Base-by-base conservation (phyloP, 1,284 basidiomycete species). In the Phellinidium pouzarii region DNA sequence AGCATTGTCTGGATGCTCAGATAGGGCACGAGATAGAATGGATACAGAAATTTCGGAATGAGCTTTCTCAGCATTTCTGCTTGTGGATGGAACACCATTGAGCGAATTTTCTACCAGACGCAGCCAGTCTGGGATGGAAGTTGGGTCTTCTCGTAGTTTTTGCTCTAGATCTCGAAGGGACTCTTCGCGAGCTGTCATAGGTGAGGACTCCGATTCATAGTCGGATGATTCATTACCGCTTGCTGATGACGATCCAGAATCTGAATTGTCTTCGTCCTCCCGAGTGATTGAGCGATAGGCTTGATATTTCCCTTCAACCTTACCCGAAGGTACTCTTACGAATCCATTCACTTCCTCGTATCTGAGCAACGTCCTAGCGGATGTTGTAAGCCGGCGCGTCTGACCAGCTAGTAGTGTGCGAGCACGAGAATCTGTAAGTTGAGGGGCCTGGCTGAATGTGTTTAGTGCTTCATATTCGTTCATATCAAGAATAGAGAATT, bases 41-140 rank as follows among this genome's bases (percentile, higher is more conserved):
- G 87, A 78, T 4, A 85, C 61, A 2, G 84, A 69, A 56, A 90
- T 81, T 58, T 91, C 87, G 4, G 82, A 75, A 26, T 84, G 79
- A 29, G 78, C 74, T 65, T 75, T 79, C 8, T 70, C 68, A 4
- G 83, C 77, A 61, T 86, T 84, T 66, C 84, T 87, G 1, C 82
- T 81, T 0, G 70, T 66, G 26, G 73, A 52, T 3, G 86, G 78
- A 36, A 84, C 70, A 7, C 75, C 73, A 0, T 77, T 78, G 27
- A 86, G 66, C 1, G 79, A 79, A 53, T 81, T 76, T 1, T 75
- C 73, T 20, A 90, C 66, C 19, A 91, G 70, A 3, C 73, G 70
- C n/a, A 89, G 66, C 89, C 90, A 92, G 6, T 70, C 71, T 8
- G 70, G 59, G 11, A 78, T 65, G 9, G 78, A 77, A 2, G 71